A percentile compares a stretch with the other conserved stretches of the same genome.
Evolutionary conservation across 176 grass and related monocot species (phyloP).

Genomic region (Melocanna baccifera): DNA sequence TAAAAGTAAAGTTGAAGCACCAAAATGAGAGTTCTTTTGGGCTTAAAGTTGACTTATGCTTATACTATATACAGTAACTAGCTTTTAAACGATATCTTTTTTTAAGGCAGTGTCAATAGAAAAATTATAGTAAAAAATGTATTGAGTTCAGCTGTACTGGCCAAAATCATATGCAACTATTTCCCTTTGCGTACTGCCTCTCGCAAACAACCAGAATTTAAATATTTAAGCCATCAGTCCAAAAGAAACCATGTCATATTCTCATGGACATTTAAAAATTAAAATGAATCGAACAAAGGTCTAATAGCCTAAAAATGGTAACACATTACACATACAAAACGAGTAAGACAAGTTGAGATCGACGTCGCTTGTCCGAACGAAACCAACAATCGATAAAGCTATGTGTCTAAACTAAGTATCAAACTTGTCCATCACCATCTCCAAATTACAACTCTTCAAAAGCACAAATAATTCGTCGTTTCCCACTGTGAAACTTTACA

Average conservation of each 20-base stretch:
- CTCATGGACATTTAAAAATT: not conserved
- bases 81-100: no score
- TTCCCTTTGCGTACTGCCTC: no score
- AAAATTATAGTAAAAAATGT: no score
- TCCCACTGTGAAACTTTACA: not conserved
- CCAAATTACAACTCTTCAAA: not conserved
- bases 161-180: no score
- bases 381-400: slow-evolving; percentile 7
- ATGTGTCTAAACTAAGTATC: not conserved
- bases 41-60: no score
- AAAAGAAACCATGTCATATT: not conserved
- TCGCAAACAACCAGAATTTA: no score
- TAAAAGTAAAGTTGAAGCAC: not conserved
- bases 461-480: not conserved
- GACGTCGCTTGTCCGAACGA: not conserved
- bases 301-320: not conserved
- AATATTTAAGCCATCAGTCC: no score
- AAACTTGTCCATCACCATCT: slow-evolving; percentile 1
- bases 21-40: no score
- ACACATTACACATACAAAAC: not conserved
- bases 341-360: slow-evolving; percentile 28
- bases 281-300: not conserved
- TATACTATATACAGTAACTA: no score
- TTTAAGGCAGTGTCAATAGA: no score
- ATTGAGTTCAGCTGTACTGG: no score